A percentile compares a stretch with the other conserved stretches of the same genome.
phyloP scores from a whole-genome alignment of 495 filamentous ascomycete species.

The Penicillium psychrofluorescens region DNA sequence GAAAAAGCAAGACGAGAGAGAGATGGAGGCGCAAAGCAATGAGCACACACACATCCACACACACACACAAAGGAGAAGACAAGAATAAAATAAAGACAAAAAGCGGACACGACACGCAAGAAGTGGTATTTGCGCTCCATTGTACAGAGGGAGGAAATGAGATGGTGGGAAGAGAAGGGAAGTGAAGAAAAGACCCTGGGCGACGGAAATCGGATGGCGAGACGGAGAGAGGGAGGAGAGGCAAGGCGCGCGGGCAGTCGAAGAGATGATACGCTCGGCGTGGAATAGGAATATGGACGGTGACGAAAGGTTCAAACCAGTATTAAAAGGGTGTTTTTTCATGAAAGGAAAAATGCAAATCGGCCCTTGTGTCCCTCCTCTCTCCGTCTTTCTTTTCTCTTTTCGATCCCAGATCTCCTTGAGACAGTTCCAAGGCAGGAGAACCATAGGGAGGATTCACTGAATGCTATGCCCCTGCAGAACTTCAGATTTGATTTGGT shows the following conservation, averaged over 20 bases:
- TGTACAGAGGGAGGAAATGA: slow-evolving; percentile 28
- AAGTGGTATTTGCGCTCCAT: slow-evolving; percentile 45
- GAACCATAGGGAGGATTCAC: neutral
- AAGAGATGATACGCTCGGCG: neutral
- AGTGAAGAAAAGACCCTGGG: neutral
- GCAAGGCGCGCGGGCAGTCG: neutral
- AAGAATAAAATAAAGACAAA: slow-evolving; percentile 8
- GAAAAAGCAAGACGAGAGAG: slow-evolving; percentile 15
- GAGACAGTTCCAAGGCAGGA: neutral
- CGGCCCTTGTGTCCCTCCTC: too few relatives aligned
- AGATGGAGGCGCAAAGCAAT: slow-evolving; percentile 11
- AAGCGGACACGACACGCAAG: slow-evolving; percentile 13
- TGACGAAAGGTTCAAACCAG: neutral
- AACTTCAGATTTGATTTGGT: slow-evolving; percentile 16
- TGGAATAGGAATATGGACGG: neutral
- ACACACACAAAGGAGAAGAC: slow-evolving; percentile 3
- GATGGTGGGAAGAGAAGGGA: slow-evolving; percentile 4
- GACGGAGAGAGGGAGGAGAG: neutral
- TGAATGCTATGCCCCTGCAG: neutral
- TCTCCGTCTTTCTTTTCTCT: neutral
- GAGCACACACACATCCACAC: slow-evolving; percentile 1
- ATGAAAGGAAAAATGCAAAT: too few relatives aligned
- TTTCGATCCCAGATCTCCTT: neutral
- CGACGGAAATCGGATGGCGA: neutral
- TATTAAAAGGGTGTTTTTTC: neutral